A percentile compares a stretch with the other conserved stretches of the same genome.
Conservation (phyloP, 2,329 filamentous ascomycete genomes). For the Westerdykella aurantiaca region DNA sequence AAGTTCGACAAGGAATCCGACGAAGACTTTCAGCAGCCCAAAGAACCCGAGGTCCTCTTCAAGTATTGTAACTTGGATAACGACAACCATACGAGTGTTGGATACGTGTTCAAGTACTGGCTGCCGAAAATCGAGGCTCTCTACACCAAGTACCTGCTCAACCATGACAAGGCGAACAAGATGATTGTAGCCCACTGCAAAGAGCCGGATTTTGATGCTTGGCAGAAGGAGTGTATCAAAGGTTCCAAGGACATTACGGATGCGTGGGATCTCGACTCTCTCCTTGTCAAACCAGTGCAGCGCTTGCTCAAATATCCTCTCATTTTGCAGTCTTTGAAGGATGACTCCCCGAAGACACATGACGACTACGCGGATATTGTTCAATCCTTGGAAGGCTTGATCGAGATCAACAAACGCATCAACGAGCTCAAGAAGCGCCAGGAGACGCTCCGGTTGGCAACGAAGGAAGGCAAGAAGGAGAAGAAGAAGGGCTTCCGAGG, state of each 20-base stretch:
- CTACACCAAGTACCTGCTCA: constrained; percentile 60
- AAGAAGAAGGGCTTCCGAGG: constrained; percentile 44
- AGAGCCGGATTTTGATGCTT: constrained; percentile 59
- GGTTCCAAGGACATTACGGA: constrained; percentile 87
- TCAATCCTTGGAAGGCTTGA: constrained; percentile 64
- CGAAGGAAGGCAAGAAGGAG: constrained; percentile 33
- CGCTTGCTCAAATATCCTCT: constrained; percentile 90
- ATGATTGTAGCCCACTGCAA: constrained; percentile 50
- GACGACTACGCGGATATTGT: constrained; percentile 71
- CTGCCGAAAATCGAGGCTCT: constrained; percentile 57
- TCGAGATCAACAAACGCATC: constrained; percentile 60
- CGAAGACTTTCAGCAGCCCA: neutral
- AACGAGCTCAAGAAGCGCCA: constrained; percentile 95
- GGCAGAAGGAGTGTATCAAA: constrained; percentile 88
- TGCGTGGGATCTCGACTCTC: constrained; percentile 90
- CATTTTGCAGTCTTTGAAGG: constrained; percentile 71
- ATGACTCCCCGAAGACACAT: constrained; percentile 74
- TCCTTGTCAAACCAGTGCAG: constrained; percentile 97
- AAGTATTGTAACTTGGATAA: constrained; percentile 40
- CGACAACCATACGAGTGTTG: constrained; percentile 54
- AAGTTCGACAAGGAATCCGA: constrained; percentile 37
- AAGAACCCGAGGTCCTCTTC: constrained; percentile 9
- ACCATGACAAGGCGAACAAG: constrained; percentile 59
- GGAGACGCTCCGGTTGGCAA: constrained; percentile 60
- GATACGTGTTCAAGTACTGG: constrained; percentile 53